Conservation (phyloP, 371 early-diverging fungal species). For the Rhizopus stolonifer region DNA sequence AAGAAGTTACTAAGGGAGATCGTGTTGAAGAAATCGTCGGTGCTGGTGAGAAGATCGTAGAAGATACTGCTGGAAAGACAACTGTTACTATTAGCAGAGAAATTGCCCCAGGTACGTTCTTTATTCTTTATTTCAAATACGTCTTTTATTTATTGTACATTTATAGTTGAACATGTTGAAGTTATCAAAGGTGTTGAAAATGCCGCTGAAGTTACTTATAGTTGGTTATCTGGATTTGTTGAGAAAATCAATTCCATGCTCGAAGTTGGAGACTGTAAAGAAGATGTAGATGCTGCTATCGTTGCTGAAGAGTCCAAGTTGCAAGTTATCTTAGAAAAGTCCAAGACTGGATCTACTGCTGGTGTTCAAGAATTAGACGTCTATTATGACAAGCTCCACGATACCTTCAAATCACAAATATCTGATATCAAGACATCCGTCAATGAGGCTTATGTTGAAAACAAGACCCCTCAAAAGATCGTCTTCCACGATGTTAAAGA, state of each 20-base stretch:
- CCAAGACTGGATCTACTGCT: conserved; percentile 1
- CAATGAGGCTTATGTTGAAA: conserved; percentile 10
- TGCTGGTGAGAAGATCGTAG: neutral
- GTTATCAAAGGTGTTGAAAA: neutral
- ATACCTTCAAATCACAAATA: conserved; percentile 11
- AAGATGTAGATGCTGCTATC: conserved; percentile 11
- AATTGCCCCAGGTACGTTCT: conserved; percentile 3
- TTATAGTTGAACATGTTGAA: neutral
- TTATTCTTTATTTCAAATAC: neutral
- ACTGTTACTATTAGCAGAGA: conserved; percentile 6
- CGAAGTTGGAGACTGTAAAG: conserved; percentile 18
- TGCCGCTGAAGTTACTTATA: neutral
- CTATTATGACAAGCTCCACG: conserved; percentile 13
- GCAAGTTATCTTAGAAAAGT: conserved; percentile 5
- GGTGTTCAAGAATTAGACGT: neutral
- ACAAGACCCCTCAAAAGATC: conserved; percentile 4
- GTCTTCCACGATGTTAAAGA: conserved; percentile 6
- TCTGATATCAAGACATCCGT: conserved; percentile 12
- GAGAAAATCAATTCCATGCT: conserved; percentile 15
- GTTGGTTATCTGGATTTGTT: conserved; percentile 11
- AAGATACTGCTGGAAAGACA: neutral
- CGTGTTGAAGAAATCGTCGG: neutral
- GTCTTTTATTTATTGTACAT: neutral
- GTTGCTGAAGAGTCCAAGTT: conserved; percentile 11
- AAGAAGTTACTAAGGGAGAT: neutral